Conservation (phyloP, 225 moss, liverwort and hornwort species). For the Physcomitrellopsis africana region DNA sequence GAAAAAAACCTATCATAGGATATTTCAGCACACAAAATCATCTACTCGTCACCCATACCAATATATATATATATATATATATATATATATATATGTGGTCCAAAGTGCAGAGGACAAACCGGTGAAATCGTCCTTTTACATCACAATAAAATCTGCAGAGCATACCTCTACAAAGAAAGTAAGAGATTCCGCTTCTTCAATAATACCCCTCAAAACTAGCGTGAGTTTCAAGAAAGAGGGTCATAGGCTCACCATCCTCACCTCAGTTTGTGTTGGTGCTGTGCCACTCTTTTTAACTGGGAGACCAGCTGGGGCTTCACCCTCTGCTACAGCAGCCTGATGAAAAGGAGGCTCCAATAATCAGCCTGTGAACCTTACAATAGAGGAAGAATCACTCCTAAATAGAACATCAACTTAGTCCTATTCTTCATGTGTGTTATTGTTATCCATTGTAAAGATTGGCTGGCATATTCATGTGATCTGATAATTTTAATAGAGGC, state of each 20-base stretch:
- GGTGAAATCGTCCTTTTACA: conserved; percentile 7
- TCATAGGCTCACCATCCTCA: conserved; percentile 27
- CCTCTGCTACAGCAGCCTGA: conserved; percentile 98
- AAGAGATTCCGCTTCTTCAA: neutral
- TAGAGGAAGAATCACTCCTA: conserved; percentile 18
- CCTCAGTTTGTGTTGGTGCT: conserved; percentile 71
- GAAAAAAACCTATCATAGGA: conserved; percentile 4
- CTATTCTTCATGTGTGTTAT: neutral
- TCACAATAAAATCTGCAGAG: conserved; percentile 16
- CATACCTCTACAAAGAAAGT: conserved; percentile 13
- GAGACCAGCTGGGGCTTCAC: conserved; percentile 96
- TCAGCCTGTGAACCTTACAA: conserved; percentile 28
- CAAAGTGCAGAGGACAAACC: conserved; percentile 19
- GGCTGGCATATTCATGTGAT: conserved; percentile 5
- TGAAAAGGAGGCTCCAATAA: conserved; percentile 23
- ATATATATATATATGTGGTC: neutral
- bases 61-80: neutral
- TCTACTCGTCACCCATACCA: conserved; percentile 17
- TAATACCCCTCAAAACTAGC: conserved; percentile 1
- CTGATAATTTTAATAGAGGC: conserved; percentile 14
- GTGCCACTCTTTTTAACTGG: conserved; percentile 90
- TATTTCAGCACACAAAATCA: conserved; percentile 14
- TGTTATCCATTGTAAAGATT: conserved; percentile 5
- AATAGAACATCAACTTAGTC: conserved; percentile 7
- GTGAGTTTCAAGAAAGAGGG: conserved; percentile 10